These are phyloP conservation scores for Camelina laxa DNA, from an alignment of 345 rosid genomes.

Conservation along the genomic window DNA sequence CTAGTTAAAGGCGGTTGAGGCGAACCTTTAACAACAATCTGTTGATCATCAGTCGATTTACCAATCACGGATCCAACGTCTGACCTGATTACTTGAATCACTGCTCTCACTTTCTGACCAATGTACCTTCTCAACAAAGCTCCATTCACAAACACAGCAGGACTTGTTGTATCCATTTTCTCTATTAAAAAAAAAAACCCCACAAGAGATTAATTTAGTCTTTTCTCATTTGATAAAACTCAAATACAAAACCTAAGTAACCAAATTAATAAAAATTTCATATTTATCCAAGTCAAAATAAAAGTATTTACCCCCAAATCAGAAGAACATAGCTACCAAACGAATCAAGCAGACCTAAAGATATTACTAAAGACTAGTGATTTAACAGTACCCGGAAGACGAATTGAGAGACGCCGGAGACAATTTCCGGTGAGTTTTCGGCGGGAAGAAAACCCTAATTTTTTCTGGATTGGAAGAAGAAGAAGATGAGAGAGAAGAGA, in stretches of 20 bases:
- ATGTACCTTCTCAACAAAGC: conserved; percentile 61
- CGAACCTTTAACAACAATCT: conserved; percentile 66
- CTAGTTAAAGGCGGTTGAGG: conserved; percentile 55
- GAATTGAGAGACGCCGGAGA: conserved; percentile 9
- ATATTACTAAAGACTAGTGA: background rate
- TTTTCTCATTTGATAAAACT: background rate
- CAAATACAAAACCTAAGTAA: background rate
- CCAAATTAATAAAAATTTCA: background rate
- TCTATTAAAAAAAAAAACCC: background rate
- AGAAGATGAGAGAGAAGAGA: background rate
- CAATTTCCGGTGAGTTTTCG: conserved; percentile 1
- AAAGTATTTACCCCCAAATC: background rate
- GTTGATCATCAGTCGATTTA: conserved; percentile 76
- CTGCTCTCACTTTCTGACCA: conserved; percentile 77
- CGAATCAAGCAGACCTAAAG: conserved; percentile 1
- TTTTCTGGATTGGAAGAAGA: conserved; percentile 4
- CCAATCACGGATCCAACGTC: conserved; percentile 65
- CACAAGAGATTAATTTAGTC: background rate
- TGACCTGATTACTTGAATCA: conserved; percentile 69
- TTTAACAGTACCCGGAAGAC: conserved; percentile 18
- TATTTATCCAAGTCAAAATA: background rate
- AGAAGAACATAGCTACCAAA: background rate
- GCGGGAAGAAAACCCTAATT: conserved; percentile 37
- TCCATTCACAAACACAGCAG: conserved; percentile 88
- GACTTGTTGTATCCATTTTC: conserved; percentile 82